These are phyloP conservation scores for Candida anutae DNA, from an alignment of 1,139 yeast genomes.

Conservation along the genomic window DNA sequence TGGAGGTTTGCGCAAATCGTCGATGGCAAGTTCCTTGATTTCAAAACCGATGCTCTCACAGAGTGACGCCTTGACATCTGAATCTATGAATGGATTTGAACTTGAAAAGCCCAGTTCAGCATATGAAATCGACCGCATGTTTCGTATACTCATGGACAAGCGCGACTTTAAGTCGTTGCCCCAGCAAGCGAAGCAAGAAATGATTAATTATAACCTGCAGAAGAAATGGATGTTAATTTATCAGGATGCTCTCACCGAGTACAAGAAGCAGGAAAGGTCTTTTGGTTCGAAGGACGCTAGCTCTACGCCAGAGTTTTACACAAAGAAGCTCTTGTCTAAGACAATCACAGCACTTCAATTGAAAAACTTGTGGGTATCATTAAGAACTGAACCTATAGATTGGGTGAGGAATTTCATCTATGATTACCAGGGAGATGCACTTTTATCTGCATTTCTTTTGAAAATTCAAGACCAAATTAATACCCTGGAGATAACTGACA, in stretches of 20 bases:
- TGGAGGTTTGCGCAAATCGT: not conserved
- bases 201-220: slow-evolving; percentile 65
- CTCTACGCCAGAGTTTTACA: slow-evolving; percentile 66
- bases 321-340: slow-evolving; percentile 64
- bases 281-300: slow-evolving; percentile 25
- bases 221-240: slow-evolving; percentile 90
- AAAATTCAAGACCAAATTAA: slow-evolving; percentile 33
- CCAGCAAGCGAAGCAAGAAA: slow-evolving; percentile 66
- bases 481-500: slow-evolving; percentile 27
- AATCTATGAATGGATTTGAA: slow-evolving; percentile 13
- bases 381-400: slow-evolving; percentile 83
- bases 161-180: slow-evolving; percentile 81
- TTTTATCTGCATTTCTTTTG: slow-evolving; percentile 43
- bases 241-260: slow-evolving; percentile 78
- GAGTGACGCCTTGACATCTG: slow-evolving; percentile 13
- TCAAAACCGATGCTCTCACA: slow-evolving; percentile 23
- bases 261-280: slow-evolving; percentile 46
- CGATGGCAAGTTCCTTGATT: slow-evolving; percentile 18
- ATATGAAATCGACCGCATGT: slow-evolving; percentile 57
- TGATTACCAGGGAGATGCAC: slow-evolving; percentile 83
- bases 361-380: slow-evolving; percentile 81
- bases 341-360: slow-evolving; percentile 63
- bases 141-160: slow-evolving; percentile 66
- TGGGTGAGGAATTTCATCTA: slow-evolving; percentile 80
- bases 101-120: slow-evolving; percentile 52